Evolutionary conservation across 345 rosid species (phyloP).

Genomic region (Eucalyptus tenuipes): DNA sequence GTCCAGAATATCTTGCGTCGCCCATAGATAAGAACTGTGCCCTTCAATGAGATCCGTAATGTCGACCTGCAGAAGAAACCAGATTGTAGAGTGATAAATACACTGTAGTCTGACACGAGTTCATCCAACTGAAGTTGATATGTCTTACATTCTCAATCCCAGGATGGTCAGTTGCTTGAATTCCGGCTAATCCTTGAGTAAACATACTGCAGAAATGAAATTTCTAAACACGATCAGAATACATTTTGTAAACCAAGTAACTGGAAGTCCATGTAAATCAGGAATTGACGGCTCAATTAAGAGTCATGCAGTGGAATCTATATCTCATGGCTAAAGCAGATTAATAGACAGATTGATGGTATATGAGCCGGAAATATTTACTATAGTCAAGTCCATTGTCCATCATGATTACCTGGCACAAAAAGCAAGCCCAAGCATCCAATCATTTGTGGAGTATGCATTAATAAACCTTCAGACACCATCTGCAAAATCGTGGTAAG

Average conservation of each 20-base stretch:
- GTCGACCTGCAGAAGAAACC: constrained; percentile 38
- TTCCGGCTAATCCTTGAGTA: constrained; percentile 91
- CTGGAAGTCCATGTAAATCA: not conserved
- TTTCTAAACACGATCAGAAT: not conserved
- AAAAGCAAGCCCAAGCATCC: constrained; percentile 94
- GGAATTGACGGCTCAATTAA: not conserved
- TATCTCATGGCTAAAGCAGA: not conserved
- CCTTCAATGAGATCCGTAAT: constrained; percentile 75
- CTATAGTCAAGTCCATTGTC: not conserved
- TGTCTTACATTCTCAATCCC: constrained; percentile 83
- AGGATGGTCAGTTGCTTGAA: constrained; percentile 57
- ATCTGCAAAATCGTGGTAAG: constrained; percentile 36
- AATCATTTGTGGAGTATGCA: constrained; percentile 78
- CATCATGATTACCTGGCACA: constrained; percentile 69
- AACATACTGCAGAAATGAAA: constrained; percentile 39
- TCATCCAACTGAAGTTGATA: not conserved
- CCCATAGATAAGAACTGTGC: constrained; percentile 88
- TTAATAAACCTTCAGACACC: constrained; percentile 95
- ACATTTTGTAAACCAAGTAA: not conserved
- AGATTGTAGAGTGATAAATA: not conserved
- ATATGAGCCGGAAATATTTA: not conserved
- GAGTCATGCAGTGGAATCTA: not conserved
- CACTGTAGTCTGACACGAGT: not conserved
- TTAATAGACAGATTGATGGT: not conserved
- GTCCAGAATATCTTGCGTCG: constrained; percentile 56